Evolutionary conservation across 345 rosid species (phyloP), one percentile per base, ranked within the genome.

Genomic region (Aquilaria yunnanensis): DNA sequence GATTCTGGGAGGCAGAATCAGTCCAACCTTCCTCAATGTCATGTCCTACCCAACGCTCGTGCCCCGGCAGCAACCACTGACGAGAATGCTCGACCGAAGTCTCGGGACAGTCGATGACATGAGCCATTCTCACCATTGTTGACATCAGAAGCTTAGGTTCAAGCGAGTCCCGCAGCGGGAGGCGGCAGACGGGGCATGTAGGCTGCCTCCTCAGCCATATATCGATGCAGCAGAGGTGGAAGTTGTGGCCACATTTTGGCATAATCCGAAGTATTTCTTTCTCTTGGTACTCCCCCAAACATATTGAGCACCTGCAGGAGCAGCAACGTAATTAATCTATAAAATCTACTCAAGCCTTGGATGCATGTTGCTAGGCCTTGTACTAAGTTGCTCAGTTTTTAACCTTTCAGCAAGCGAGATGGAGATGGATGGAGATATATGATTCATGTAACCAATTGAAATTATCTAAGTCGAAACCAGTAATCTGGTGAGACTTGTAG

Each of bases 221-320:
- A 62, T 87, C 95, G 37, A 87, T 77, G 81, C 95, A 87, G 16
- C 79, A 51, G 3, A 85, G 78, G 54, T 87, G 95, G 51, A 87
- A 87, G 70, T 57, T 81, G 82, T 87, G 94, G 46, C 86, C 75
- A 32, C 90, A 84, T 66, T 79, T 73, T 30, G 95, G 90, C 95
- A 87, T 82, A 72, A 82, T 81, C 48, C 95, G 59, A 30, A 84
- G 55, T 4, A 79, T 76, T 59, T 87, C 85, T 73, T 74, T 78
- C 75, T 87, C 90, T 63, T 79, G 78, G 77, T 87, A 87, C 60
- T 84, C 88, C 46, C 86, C 90, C 37, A 87, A 67, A 55, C 90
- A 87, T 66, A 87, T 87, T 0, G 95, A 75, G 68, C 95, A 87
- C 63, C 94, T 87, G 76, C 64, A 59, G 14, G 31, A n/a, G 10